Evolutionary conservation across 2,329 filamentous ascomycete genomes (phyloP), one percentile per base, ranked within the genome.

Genomic region (Microascus cirrosus): DNA sequence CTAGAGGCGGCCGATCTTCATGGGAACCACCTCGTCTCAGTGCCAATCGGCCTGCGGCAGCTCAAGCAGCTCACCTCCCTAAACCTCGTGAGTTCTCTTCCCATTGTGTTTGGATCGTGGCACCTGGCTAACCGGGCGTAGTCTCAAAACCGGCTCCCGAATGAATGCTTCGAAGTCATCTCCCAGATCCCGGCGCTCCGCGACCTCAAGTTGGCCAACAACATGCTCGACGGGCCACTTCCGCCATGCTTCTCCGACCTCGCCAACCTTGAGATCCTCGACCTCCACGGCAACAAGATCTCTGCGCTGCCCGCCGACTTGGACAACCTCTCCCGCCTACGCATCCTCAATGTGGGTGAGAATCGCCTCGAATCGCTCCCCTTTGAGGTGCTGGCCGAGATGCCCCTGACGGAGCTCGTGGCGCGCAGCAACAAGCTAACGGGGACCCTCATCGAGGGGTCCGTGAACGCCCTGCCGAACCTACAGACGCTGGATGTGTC

Each of bases 1-100:
- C 70, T 96, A 1, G 90, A 96, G 67, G 82, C 81, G 4, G 71
- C 96, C 8, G 92, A 97, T 67, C 69, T 97, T 59, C 94, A 96
- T 68, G 89, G 90, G 22, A 99, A 99, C 66, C 71, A 83, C 52
- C 76, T 99, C 20, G 78, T 79, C 55, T 74, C 81, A 32, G 70
- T 96, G 51, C 94, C 94, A 0, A 69, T 86, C 62, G 93, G 94
- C 0, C 68, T 97, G 59, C 79, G 89, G 62, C 79, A 85, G 56
- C 76, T 97, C 42, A 78, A 84, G 54, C 76, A 86, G 60, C 77
- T 99, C 58, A 92, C 89, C 1, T 86, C 83, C 3, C 75, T 99
- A 54, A 96, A 97, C 64, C 70, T 99, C 65, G 86, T 89, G 75
- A 67, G 83, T 72, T 34, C 18, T 1, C 28, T 51, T 10, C 65